Evolutionary conservation across 2,329 filamentous ascomycete species (phyloP), one percentile per base, ranked within the genome.

Genomic region (Colletotrichum caudatum): DNA sequence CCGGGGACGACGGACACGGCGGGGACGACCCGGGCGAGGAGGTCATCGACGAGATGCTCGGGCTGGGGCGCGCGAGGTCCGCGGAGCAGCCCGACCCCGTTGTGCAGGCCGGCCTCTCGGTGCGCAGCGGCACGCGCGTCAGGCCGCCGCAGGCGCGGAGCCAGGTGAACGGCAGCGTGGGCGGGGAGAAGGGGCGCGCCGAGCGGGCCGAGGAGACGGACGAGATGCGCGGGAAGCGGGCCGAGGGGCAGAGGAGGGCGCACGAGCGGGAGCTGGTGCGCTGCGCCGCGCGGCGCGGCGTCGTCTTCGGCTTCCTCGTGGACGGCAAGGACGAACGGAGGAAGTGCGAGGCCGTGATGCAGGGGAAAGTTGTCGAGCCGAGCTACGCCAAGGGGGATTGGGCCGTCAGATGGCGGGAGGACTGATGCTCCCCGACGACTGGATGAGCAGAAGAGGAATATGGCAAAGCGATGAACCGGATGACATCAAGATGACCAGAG

Each of bases 301-400:
- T 87, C 68, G 87, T 87, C 0, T 89, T 90, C 79, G 87, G 88
- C 1, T 84, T 89, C 41, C 65, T 76, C 3, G 67, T 76, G 0
- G 74, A 69, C 1, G 72, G 64, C 61, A 66, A 74, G 67, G 72
- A 74, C 12, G 73, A 75, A 56, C 78, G 78, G 72, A 82, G 83
- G 67, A 84, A 86, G 74, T 90, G 88, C 69, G 89, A 91, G 77
- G 88, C 88, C 9, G 80, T 90, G 2, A 89, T 90, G 87, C 82
- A 84, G 51, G 87, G 86, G 1, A 83, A 83, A 56, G 86, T 90
- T 4, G 87, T 90, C 0, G 89, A 91, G 76, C 84, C 87, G 4
- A 88, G 86, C 69, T 91, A 87, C 78, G 88, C 88, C 0, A 91
- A 90, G 74, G 88, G 88, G 0, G 84, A 90, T 57, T 91, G 88